A percentile compares a stretch with the other conserved stretches of the same genome.
Conservation (phyloP, 371 early-diverging fungal genomes). For the Apophysomyces elegans region DNA sequence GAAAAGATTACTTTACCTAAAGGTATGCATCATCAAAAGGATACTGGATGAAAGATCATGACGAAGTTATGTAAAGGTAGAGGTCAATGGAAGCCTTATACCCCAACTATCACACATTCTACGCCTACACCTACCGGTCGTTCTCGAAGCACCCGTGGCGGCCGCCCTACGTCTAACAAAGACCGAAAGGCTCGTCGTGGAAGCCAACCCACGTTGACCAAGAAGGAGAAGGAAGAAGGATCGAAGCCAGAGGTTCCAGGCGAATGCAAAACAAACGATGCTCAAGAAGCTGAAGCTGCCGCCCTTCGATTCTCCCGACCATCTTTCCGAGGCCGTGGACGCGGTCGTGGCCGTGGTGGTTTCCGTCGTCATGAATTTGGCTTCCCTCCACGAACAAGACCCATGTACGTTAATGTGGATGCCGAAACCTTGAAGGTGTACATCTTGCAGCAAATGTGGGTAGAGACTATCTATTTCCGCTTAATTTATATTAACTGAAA, state of each 20-base stretch:
- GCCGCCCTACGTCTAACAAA: slow-evolving; percentile 16
- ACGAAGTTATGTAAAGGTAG: slow-evolving; percentile 49
- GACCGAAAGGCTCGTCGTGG: slow-evolving; percentile 27
- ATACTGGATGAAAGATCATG: slow-evolving; percentile 17
- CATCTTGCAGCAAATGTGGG: slow-evolving; percentile 67
- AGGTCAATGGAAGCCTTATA: slow-evolving; percentile 64
- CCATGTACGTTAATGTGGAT: slow-evolving; percentile 52
- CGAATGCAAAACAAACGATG: slow-evolving; percentile 21
- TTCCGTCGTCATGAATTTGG: slow-evolving; percentile 35
- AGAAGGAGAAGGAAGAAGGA: slow-evolving; percentile 13
- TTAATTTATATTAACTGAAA: background rate
- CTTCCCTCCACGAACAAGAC: slow-evolving; percentile 33
- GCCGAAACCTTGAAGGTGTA: slow-evolving; percentile 60
- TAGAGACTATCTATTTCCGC: background rate
- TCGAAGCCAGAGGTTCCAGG: background rate
- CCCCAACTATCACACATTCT: slow-evolving; percentile 68
- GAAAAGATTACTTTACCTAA: slow-evolving; percentile 44
- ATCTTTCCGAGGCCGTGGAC: slow-evolving; percentile 44
- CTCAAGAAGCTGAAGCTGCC: slow-evolving; percentile 9
- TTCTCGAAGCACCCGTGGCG: slow-evolving; percentile 29
- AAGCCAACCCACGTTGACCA: slow-evolving; percentile 15
- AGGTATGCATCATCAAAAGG: slow-evolving; percentile 24
- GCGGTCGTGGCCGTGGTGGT: slow-evolving; percentile 33
- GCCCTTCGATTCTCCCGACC: slow-evolving; percentile 15
- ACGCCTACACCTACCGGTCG: slow-evolving; percentile 41